Evolutionary conservation across 1,139 yeast genomes (phyloP), one percentile per base, ranked within the genome.

Genomic region (Taphrina sp.): DNA sequence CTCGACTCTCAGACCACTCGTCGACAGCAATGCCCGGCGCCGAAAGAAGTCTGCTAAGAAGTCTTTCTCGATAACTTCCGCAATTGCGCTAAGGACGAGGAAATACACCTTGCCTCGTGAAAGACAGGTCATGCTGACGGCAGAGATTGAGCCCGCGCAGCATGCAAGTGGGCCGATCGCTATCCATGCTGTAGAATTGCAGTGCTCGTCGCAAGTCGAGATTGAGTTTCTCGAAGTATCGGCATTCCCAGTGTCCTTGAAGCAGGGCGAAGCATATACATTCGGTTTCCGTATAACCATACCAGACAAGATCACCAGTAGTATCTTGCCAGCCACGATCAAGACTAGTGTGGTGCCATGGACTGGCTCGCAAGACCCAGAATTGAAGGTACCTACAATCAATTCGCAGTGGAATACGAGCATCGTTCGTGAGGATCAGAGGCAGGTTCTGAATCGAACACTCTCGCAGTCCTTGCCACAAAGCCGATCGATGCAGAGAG

Each of bases 331-430:
- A n/a, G n/a, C n/a, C n/a, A n/a, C n/a, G n/a, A n/a, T n/a, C n/a
- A n/a, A n/a, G n/a, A n/a, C n/a, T n/a, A n/a, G n/a, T n/a, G n/a
- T n/a, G n/a, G n/a, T n/a, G n/a, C n/a, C n/a, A n/a, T n/a, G n/a
- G n/a, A n/a, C n/a, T n/a, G n/a, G n/a, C n/a, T n/a, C n/a, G n/a
- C n/a, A n/a, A n/a, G n/a, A n/a, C n/a, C n/a, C n/a, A n/a, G n/a
- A n/a, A n/a, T n/a, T n/a, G n/a, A n/a, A n/a, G n/a, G n/a, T n/a
- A n/a, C n/a, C n/a, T n/a, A n/a, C n/a, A n/a, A 22, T 43, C 16
- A 43, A 31, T 7, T 43, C 47, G 5, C 29, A 31, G 12, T 43
- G 47, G 47, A 43, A 31, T 33, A 43, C 47, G 28, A 23, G 38
- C 5, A 33, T 43, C 10, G n/a, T n/a, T n/a, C n/a, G n/a, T n/a